Evolutionary conservation across 1,284 basidiomycete genomes (phyloP).

Genomic region (Meira nashicola): DNA sequence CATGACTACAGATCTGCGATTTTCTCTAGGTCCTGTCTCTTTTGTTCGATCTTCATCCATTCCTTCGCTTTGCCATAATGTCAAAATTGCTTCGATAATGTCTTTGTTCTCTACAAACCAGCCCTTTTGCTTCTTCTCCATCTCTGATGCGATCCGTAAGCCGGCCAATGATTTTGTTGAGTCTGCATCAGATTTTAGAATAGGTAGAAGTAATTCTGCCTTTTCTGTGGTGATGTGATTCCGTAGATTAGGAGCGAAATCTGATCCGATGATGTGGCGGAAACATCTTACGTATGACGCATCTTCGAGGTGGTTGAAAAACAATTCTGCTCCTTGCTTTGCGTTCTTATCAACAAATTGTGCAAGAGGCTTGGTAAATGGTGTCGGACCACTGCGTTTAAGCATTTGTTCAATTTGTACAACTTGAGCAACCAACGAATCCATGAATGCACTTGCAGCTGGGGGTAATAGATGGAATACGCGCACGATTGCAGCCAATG

Average conservation of each 20-base stretch:
- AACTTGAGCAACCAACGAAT: conserved; percentile 76
- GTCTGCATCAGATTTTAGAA: conserved; percentile 29
- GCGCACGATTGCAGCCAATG: conserved; percentile 88
- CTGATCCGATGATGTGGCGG: conserved; percentile 38
- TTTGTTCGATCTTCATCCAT: conserved; percentile 34
- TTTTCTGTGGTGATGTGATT: conserved; percentile 26
- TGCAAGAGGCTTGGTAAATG: conserved; percentile 88
- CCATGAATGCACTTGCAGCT: conserved; percentile 85
- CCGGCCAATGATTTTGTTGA: conserved; percentile 44
- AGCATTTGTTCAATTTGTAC: conserved; percentile 91
- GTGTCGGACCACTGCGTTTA: conserved; percentile 80
- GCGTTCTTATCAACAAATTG: conserved; percentile 89
- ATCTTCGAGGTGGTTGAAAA: conserved; percentile 70
- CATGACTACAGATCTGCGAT: conserved; percentile 10
- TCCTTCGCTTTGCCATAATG: conserved; percentile 50
- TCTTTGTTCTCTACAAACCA: conserved; percentile 62
- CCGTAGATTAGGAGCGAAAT: conserved; percentile 39
- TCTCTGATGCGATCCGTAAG: conserved; percentile 71
- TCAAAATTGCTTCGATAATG: conserved; percentile 49
- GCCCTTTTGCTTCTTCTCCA: conserved; percentile 64
- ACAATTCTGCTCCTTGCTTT: conserved; percentile 74
- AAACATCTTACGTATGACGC: conserved; percentile 42
- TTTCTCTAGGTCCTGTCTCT: conserved; percentile 19
- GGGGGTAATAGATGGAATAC: conserved; percentile 87
- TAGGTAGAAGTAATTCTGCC: conserved; percentile 34